Conservation (phyloP, 106 monocot species). For the Alisma plantagoaquatica region DNA sequence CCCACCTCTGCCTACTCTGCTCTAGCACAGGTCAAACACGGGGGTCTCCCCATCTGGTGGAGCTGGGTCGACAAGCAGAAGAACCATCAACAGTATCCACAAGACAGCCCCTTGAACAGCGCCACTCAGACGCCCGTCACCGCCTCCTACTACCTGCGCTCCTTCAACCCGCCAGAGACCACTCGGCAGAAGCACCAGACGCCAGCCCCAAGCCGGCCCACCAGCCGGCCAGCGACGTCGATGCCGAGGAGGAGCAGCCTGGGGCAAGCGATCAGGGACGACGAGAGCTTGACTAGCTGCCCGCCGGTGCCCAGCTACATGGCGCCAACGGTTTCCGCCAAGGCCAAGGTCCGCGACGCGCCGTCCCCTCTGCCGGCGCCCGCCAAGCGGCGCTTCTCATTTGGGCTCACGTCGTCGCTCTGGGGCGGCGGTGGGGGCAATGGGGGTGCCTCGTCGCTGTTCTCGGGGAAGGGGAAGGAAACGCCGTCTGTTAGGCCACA, state of each 20-base stretch:
- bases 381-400: conserved; percentile 37
- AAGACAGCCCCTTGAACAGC: neutral
- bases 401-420: too few relatives aligned
- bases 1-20: too few relatives aligned
- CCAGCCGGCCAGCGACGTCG: too few relatives aligned
- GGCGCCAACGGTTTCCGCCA: conserved; percentile 67
- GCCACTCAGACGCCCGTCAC: too few relatives aligned
- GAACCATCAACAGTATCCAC: too few relatives aligned
- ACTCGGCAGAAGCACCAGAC: too few relatives aligned
- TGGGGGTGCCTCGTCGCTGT: neutral
- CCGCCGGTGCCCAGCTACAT: conserved; percentile 73
- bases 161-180: too few relatives aligned
- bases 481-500: neutral
- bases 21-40: too few relatives aligned
- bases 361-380: too few relatives aligned
- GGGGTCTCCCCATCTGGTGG: conserved; percentile 42
- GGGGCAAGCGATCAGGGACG: conserved; percentile 40
- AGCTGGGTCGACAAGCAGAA: conserved; percentile 42
- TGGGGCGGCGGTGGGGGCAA: neutral
- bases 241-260: too few relatives aligned
- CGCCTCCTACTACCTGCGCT: too few relatives aligned
- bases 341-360: conserved; percentile 41
- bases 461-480: neutral
- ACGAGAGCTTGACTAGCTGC: conserved; percentile 84
- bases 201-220: too few relatives aligned